Evolutionary conservation across 768 basidiomycete genomes (phyloP), one percentile per base, ranked within the genome.

Genomic region (Suillus cothurnatus): DNA sequence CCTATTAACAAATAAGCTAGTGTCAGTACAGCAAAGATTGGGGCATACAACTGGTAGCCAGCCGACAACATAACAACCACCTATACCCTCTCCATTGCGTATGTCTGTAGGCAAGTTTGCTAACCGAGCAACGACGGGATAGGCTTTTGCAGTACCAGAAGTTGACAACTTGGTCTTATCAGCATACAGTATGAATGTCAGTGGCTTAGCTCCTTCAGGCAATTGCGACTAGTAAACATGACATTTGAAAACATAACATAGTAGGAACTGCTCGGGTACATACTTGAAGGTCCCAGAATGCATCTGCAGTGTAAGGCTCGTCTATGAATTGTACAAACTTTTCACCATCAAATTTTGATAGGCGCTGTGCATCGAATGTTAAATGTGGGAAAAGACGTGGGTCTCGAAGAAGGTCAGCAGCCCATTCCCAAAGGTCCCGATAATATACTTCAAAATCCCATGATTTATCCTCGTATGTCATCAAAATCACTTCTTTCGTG

Each of bases 141-240:
- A 78, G 1, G 75, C 80, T 64, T 80, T 79, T 43, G 69, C 71
- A 6, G 76, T 77, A 0, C 79, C 77, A 68, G 81, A 81, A 9
- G 74, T 73, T 14, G 79, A 82, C 1, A 81, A 69, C 28, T 74
- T 71, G 1, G 77, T 74, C 59, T 81, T 81, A 67, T 82, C 78
- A 7, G 80, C 77, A 71, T 81, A 82, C 0, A 82, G 50, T 36
- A 80, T 77, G 41, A 79, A 72, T 6, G 67, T 63, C 19, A 79
- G 68, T 0, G 76, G 74, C 32, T 75, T 74, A 11, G 68, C 74
- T 15, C 64, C 49, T 26, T 26, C 45, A 47, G 45, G 45, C 45
- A 47, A 14, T n/a, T 47, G 45, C 34, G 9, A 55, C 52, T 38
- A 12, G 45, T 34, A 15, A 50, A 59, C 11, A 7, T 28, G 63